A percentile compares a stretch with the other conserved stretches of the same genome.
Evolutionary conservation across 768 basidiomycete species (phyloP).

Genomic region (Mycena vulgaris): DNA sequence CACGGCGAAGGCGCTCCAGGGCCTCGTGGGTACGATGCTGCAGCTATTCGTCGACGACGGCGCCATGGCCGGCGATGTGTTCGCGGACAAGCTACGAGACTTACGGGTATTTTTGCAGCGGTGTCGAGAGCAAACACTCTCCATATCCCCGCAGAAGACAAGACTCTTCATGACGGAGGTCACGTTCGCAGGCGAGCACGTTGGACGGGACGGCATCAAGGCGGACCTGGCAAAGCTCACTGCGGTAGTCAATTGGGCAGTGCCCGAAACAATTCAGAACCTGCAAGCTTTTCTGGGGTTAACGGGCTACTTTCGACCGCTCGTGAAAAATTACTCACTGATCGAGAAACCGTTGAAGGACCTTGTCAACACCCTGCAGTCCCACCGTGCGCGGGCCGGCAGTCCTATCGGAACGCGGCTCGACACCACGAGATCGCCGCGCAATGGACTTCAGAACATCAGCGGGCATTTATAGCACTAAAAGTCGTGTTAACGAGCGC

Average conservation of each 20-base stretch:
- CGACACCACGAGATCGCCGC: conserved; percentile 8
- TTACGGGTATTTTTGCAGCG: conserved; percentile 45
- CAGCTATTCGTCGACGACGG: conserved; percentile 59
- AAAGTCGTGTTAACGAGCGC: conserved; percentile 42
- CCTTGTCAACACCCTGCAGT: conserved; percentile 35
- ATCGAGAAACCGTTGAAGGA: conserved; percentile 52
- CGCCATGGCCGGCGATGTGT: conserved; percentile 49
- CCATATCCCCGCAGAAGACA: conserved; percentile 53
- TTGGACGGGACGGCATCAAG: conserved; percentile 51
- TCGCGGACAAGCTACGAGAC: conserved; percentile 44
- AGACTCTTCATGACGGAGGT: conserved; percentile 54
- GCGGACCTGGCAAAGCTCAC: conserved; percentile 55
- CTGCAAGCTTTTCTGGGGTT: conserved; percentile 53
- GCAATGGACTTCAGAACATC: conserved; percentile 39
- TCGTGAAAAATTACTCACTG: conserved; percentile 52
- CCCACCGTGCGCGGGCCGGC: conserved; percentile 1
- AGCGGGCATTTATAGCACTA: conserved; percentile 42
- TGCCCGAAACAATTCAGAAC: conserved; percentile 45
- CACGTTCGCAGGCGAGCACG: conserved; percentile 51
- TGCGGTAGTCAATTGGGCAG: conserved; percentile 53
- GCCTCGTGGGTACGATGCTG: conserved; percentile 42
- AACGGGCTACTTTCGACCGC: conserved; percentile 50
- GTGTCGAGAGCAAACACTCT: conserved; percentile 48
- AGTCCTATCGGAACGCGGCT: conserved; percentile 17
- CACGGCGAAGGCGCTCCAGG: conserved; percentile 43